phyloP scores from a whole-genome alignment of 2,329 filamentous ascomycete genomes.

The Fusarium oxysporum region DNA sequence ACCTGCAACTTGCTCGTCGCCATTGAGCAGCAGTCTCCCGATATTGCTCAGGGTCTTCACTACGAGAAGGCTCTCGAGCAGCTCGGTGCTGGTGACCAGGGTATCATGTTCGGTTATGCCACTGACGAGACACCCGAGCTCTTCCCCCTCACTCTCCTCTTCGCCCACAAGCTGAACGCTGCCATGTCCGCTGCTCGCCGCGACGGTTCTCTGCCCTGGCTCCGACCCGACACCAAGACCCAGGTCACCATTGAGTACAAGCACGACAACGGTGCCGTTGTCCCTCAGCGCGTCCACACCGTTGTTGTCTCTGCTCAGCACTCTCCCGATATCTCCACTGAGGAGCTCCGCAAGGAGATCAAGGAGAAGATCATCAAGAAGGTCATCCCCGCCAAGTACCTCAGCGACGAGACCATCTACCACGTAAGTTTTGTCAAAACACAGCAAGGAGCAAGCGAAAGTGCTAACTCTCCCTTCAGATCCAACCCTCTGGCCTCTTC shows the following conservation, averaged over 20 bases:
- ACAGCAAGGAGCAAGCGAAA: neutral
- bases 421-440: conserved; percentile 72
- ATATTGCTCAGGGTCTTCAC: conserved; percentile 99
- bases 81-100: conserved; percentile 98
- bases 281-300: conserved; percentile 93
- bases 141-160: conserved; percentile 91
- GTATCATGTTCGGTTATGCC: conserved; percentile 99
- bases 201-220: conserved; percentile 89
- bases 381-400: conserved; percentile 91
- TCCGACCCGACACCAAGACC: conserved; percentile 99
- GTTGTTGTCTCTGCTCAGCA: conserved; percentile 98
- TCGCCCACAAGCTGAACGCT: conserved; percentile 97
- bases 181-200: conserved; percentile 92
- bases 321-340: conserved; percentile 86
- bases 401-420: conserved; percentile 94
- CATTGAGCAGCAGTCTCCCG: conserved; percentile 98
- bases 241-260: conserved; percentile 99
- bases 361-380: conserved; percentile 97
- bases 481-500: conserved; percentile 98
- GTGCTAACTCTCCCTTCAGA: conserved; percentile 55
- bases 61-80: conserved; percentile 98
- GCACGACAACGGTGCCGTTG: conserved; percentile 92
- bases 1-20: conserved; percentile 98
- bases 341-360: conserved; percentile 93
- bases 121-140: conserved; percentile 99